These are phyloP conservation scores for Phytopythium mirpurense DNA, from an alignment of 352 stramenopile genomes.

Conservation along the genomic window DNA sequence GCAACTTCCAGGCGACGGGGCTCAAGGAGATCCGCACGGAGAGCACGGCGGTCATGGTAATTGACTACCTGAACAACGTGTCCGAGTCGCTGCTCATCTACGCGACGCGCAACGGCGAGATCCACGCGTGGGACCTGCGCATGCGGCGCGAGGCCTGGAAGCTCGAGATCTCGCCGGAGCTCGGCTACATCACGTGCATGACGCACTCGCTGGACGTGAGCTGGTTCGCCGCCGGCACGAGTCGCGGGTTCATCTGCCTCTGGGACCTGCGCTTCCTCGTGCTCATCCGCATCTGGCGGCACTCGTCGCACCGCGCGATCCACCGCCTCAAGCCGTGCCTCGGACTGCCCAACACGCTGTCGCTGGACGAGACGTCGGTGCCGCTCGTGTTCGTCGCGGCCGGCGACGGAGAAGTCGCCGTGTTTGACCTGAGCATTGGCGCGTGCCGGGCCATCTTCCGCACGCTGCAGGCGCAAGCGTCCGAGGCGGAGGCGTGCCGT, in stretches of 20 bases:
- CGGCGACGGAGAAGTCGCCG: constrained; percentile 90
- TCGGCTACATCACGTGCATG: constrained; percentile 95
- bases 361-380: constrained; percentile 65
- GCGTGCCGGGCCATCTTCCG: constrained; percentile 91
- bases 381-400: constrained; percentile 93
- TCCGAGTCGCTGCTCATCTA: constrained; percentile 93
- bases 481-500: constrained; percentile 68
- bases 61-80: constrained; percentile 96
- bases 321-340: constrained; percentile 85
- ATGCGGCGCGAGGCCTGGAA: constrained; percentile 90
- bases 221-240: constrained; percentile 94
- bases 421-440: constrained; percentile 86
- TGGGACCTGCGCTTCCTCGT: constrained; percentile 96
- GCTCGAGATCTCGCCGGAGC: constrained; percentile 90
- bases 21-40: constrained; percentile 76
- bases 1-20: constrained; percentile 64
- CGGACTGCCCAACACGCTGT: constrained; percentile 70
- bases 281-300: constrained; percentile 95
- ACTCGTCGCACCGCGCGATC: constrained; percentile 90
- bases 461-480: constrained; percentile 71
- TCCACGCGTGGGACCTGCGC: constrained; percentile 91
- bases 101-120: constrained; percentile 88
- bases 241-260: constrained; percentile 92
- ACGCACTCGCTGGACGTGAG: constrained; percentile 93
- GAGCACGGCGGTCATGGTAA: constrained; percentile 90